phyloP scores from a whole-genome alignment of 2,329 filamentous ascomycete genomes.

The Xylaria sp. region DNA sequence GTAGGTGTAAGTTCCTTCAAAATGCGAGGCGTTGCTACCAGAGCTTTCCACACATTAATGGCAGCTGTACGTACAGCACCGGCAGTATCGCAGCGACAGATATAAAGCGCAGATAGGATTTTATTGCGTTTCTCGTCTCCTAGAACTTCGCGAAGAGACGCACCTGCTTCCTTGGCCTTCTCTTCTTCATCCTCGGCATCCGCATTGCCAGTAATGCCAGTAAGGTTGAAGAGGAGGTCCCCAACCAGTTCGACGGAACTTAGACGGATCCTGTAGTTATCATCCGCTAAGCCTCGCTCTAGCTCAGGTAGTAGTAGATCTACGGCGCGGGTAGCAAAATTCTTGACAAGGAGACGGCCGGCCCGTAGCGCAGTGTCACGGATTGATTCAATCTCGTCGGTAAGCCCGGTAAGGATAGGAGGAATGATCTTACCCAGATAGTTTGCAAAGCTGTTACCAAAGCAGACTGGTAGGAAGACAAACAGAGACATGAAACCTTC shows the following conservation, averaged over 20 bases:
- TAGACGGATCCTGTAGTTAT: conserved; percentile 96
- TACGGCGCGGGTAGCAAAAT: conserved; percentile 94
- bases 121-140: conserved; percentile 97
- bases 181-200: conserved; percentile 83
- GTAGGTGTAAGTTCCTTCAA: conserved; percentile 96
- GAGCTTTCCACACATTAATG: conserved; percentile 93
- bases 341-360: conserved; percentile 94
- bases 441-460: conserved; percentile 97
- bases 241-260: conserved; percentile 98
- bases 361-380: conserved; percentile 95
- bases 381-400: conserved; percentile 95
- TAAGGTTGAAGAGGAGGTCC: conserved; percentile 96
- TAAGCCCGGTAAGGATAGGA: conserved; percentile 90
- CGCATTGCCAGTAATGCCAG: conserved; percentile 83
- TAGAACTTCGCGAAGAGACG: conserved; percentile 92
- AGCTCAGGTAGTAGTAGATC: conserved; percentile 94
- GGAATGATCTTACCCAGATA: conserved; percentile 97
- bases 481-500: conserved; percentile 99
- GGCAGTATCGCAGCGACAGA: conserved; percentile 96
- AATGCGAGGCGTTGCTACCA: conserved; percentile 90
- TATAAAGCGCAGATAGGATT: conserved; percentile 95
- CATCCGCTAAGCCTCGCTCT: conserved; percentile 95
- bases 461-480: conserved; percentile 98
- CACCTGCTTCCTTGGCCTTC: conserved; percentile 82
- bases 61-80: conserved; percentile 89